Percentiles rank a stretch among this genome's conserved stretches.
Evolutionary conservation across 345 rosid genomes (phyloP).

Genomic region (Psidium friedrichsthalianum): DNA sequence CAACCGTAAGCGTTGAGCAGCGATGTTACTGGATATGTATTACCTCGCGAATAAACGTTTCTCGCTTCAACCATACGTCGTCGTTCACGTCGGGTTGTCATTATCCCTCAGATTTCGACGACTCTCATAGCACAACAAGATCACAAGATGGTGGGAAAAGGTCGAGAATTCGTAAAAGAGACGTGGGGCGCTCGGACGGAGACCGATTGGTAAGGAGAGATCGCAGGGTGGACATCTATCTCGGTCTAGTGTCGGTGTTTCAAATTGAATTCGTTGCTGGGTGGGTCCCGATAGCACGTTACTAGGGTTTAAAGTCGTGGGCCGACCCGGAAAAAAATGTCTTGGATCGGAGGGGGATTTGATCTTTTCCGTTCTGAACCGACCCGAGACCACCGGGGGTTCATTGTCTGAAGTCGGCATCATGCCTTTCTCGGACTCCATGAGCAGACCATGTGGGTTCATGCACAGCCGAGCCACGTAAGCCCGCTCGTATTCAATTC

Average conservation of each 20-base stretch:
- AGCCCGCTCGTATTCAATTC: not conserved
- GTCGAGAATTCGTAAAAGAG: not conserved
- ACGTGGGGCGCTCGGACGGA: not conserved
- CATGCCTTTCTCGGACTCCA: no score
- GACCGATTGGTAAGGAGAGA: not conserved
- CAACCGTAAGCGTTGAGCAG: not conserved
- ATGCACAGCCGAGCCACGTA: not conserved
- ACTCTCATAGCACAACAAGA: not conserved
- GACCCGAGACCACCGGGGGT: not conserved
- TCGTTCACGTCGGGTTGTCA: not conserved
- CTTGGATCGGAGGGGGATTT: not conserved
- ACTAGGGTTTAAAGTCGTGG: not conserved
- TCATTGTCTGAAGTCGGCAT: no score
- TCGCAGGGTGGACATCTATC: not conserved
- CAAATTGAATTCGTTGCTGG: not conserved
- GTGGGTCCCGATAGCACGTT: not conserved
- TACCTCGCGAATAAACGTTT: fast-evolving
- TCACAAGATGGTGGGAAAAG: not conserved
- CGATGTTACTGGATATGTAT: not conserved
- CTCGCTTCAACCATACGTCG: not conserved
- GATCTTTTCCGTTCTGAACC: not conserved
- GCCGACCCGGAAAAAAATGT: not conserved
- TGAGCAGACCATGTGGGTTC: not conserved
- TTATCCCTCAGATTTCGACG: not conserved
- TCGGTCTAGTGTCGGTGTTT: not conserved